Percentiles rank a stretch among this genome's conserved stretches.
phyloP scores from a whole-genome alignment of 306 rosid genomes.

The Gynostemma pentaphyllum region DNA sequence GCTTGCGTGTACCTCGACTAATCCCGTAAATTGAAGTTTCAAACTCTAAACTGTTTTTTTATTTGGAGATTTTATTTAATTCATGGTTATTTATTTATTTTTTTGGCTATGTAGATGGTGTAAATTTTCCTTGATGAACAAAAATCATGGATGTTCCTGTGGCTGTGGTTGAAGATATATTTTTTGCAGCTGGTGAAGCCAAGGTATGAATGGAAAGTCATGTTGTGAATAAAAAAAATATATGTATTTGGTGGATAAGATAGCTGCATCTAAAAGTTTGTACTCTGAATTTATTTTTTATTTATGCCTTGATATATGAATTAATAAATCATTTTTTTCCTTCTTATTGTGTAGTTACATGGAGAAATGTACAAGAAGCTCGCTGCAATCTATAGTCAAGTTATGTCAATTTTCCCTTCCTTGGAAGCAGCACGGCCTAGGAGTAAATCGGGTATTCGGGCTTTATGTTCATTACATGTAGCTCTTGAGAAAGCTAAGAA shows the following conservation, averaged over 20 bases:
- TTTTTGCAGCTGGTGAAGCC: slow-evolving; percentile 7
- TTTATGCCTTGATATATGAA: neutral
- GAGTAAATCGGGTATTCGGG: slow-evolving; percentile 91
- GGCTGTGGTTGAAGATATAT: slow-evolving; percentile 9
- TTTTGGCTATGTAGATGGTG: slow-evolving; percentile 4
- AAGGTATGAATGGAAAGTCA: slow-evolving; percentile 5
- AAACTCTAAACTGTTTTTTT: neutral
- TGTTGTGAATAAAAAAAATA: neutral
- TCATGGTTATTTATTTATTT: neutral
- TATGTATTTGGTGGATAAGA: no score
- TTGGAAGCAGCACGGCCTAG: slow-evolving; percentile 96
- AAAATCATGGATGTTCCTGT: slow-evolving; percentile 11
- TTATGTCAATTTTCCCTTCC: slow-evolving; percentile 73
- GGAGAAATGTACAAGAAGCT: slow-evolving; percentile 90
- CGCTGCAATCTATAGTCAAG: slow-evolving; percentile 62
- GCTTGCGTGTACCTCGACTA: no score
- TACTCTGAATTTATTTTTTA: neutral
- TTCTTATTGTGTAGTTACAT: slow-evolving; percentile 47
- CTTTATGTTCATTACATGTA: slow-evolving; percentile 85
- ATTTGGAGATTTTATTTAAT: neutral
- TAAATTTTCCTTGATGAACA: neutral
- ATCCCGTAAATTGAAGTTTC: neutral
- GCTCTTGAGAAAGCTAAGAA: slow-evolving; percentile 84
- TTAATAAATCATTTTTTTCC: slow-evolving; percentile 12
- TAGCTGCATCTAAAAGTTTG: no score